Conservation (phyloP, 768 basidiomycete genomes). For the Rubroboletus satanas region DNA sequence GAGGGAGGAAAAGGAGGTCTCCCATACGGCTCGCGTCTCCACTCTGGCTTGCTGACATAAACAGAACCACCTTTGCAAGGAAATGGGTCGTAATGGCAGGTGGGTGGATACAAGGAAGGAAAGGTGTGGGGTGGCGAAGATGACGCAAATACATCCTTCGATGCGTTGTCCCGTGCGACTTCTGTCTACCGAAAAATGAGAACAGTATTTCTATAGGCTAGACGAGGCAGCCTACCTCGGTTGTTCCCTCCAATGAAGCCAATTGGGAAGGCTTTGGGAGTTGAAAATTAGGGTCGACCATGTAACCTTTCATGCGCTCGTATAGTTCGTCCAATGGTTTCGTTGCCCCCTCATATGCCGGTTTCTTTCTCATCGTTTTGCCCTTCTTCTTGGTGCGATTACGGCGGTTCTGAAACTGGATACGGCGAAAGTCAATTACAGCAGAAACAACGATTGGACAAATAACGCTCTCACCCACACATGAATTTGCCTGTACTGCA, state of each 20-base stretch:
- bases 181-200: background rate
- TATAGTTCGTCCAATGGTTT: background rate
- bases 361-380: background rate
- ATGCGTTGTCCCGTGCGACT: accelerated
- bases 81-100: slow-evolving; percentile 17
- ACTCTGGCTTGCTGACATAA: background rate
- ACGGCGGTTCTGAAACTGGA: slow-evolving; percentile 15
- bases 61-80: slow-evolving; percentile 8
- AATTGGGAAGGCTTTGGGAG: accelerated
- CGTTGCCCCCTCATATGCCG: background rate
- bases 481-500: slow-evolving; percentile 17
- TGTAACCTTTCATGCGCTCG: background rate
- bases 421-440: background rate
- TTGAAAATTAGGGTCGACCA: background rate
- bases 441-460: accelerated
- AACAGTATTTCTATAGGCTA: background rate
- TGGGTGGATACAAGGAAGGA: slow-evolving; percentile 13
- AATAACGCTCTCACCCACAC: slow-evolving; percentile 5
- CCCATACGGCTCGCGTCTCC: background rate
- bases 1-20: background rate
- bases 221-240: background rate
- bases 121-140: slow-evolving; percentile 16
- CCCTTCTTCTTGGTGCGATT: slow-evolving; percentile 8
- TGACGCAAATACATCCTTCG: background rate
- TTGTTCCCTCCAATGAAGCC: background rate